These are phyloP conservation scores for Peniophora sp. DNA, from an alignment of 1,284 basidiomycete species.

Conservation along the genomic window DNA sequence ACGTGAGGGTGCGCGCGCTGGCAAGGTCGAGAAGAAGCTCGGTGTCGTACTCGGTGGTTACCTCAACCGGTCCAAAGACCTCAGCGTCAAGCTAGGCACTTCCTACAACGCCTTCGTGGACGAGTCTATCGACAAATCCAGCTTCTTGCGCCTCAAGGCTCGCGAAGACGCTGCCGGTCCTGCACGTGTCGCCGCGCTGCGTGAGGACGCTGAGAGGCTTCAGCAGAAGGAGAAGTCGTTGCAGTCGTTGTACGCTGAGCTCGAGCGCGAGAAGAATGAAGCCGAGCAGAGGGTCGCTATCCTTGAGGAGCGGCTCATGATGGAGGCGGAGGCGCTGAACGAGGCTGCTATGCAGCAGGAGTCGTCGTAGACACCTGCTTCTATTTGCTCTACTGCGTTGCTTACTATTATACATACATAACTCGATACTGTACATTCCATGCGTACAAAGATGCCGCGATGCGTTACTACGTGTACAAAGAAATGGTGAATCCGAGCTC, in stretches of 20 bases:
- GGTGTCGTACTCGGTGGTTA: slow-evolving; percentile 87
- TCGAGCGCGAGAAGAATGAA: slow-evolving; percentile 68
- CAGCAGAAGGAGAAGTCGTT: slow-evolving; percentile 69
- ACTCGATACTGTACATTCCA: neutral
- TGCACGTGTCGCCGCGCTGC: slow-evolving; percentile 62
- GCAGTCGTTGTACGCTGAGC: slow-evolving; percentile 78
- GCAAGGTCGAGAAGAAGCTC: slow-evolving; percentile 91
- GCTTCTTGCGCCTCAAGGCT: slow-evolving; percentile 64
- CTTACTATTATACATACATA: neutral
- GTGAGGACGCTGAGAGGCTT: slow-evolving; percentile 78
- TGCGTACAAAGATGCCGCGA: too few relatives aligned
- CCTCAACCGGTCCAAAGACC: slow-evolving; percentile 65
- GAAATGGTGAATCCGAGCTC: slow-evolving; percentile 31
- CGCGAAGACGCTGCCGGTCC: slow-evolving; percentile 75
- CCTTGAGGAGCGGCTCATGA: slow-evolving; percentile 72
- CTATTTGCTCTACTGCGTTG: slow-evolving; percentile 1
- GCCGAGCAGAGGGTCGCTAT: slow-evolving; percentile 49
- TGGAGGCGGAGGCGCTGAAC: slow-evolving; percentile 76
- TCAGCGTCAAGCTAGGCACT: slow-evolving; percentile 59
- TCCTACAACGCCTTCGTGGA: slow-evolving; percentile 67
- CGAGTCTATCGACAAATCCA: slow-evolving; percentile 65
- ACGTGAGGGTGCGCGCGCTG: slow-evolving; percentile 73
- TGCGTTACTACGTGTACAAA: slow-evolving; percentile 26
- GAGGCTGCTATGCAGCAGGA: slow-evolving; percentile 63
- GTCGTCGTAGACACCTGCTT: slow-evolving; percentile 7